These are phyloP conservation scores for Dryadomyces quercus-mongolicae DNA, from an alignment of 2,329 filamentous ascomycete genomes.

Conservation along the genomic window DNA sequence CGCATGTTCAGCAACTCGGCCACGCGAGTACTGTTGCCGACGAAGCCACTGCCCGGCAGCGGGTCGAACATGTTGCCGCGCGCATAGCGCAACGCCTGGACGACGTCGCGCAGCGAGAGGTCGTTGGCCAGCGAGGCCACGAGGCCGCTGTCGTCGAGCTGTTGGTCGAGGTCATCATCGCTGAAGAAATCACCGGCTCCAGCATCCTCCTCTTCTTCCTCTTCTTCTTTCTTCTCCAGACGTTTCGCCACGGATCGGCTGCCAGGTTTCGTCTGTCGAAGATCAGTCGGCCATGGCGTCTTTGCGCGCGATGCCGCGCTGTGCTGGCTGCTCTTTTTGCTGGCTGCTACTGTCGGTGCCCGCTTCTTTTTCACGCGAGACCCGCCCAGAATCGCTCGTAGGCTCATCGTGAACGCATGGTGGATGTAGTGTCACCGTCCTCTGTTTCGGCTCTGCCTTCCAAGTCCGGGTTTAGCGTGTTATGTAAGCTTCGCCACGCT, in stretches of 20 bases:
- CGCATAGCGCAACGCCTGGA: slow-evolving; percentile 53
- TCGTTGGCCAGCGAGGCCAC: slow-evolving; percentile 42
- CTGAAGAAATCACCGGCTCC: neutral
- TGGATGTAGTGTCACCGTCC: too few relatives aligned
- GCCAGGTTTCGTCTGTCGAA: slow-evolving; percentile 10
- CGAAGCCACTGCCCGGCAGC: slow-evolving; percentile 35
- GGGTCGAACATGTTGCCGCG: slow-evolving; percentile 50
- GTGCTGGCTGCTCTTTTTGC: neutral
- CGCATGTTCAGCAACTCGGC: slow-evolving; percentile 53
- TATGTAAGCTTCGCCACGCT: neutral
- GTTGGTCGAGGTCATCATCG: slow-evolving; percentile 12
- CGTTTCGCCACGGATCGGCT: slow-evolving; percentile 1
- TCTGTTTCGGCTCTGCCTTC: neutral
- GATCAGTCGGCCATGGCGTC: slow-evolving; percentile 10
- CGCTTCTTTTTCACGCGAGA: slow-evolving; percentile 12
- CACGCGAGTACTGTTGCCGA: slow-evolving; percentile 27
- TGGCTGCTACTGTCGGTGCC: neutral
- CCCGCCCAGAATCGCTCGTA: slow-evolving; percentile 13
- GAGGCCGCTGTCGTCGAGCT: slow-evolving; percentile 46
- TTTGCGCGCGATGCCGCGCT: slow-evolving; percentile 7
- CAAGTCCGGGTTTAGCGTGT: neutral
- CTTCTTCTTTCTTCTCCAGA: slow-evolving; percentile 8
- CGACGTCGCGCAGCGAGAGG: slow-evolving; percentile 45
- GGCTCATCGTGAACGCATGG: slow-evolving; percentile 9
- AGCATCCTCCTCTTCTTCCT: slow-evolving; percentile 29